These are phyloP conservation scores for Acrocalymma vagum DNA, from an alignment of 2,329 filamentous ascomycete genomes.

Conservation along the genomic window DNA sequence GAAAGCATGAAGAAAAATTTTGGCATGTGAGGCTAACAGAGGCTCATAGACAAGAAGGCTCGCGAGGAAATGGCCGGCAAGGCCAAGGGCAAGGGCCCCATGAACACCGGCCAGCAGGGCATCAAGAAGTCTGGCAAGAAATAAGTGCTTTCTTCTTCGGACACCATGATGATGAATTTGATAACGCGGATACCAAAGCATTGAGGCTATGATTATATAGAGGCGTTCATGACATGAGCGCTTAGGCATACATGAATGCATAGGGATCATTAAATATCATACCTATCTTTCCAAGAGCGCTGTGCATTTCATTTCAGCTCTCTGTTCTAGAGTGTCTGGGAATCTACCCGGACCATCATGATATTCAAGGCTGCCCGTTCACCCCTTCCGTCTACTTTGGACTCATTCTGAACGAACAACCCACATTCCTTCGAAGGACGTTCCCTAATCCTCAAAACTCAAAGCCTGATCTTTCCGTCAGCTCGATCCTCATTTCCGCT, in stretches of 20 bases:
- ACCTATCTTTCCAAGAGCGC: neutral
- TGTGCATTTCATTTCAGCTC: too few species aligned
- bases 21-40: slow-evolving; percentile 12
- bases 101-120: slow-evolving; percentile 84
- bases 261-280: slow-evolving; percentile 10
- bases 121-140: slow-evolving; percentile 99
- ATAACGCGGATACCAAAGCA: slow-evolving; percentile 36
- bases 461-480: too few species aligned
- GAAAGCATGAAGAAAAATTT: slow-evolving; percentile 1
- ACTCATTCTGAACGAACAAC: too few species aligned
- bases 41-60: slow-evolving; percentile 66
- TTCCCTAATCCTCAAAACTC: too few species aligned
- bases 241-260: slow-evolving; percentile 26
- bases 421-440: too few species aligned
- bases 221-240: slow-evolving; percentile 24
- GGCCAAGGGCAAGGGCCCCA: slow-evolving; percentile 85
- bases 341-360: too few species aligned
- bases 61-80: slow-evolving; percentile 73
- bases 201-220: slow-evolving; percentile 29
- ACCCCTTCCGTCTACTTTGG: too few species aligned
- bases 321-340: too few species aligned
- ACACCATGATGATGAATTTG: slow-evolving; percentile 13
- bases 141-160: slow-evolving; percentile 54
- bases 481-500: too few species aligned
- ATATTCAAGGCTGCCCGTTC: neutral